A percentile compares a stretch with the other conserved stretches of the same genome.
Conservation (phyloP, 345 rosid genomes). For the Eucalyptus curtisii region DNA sequence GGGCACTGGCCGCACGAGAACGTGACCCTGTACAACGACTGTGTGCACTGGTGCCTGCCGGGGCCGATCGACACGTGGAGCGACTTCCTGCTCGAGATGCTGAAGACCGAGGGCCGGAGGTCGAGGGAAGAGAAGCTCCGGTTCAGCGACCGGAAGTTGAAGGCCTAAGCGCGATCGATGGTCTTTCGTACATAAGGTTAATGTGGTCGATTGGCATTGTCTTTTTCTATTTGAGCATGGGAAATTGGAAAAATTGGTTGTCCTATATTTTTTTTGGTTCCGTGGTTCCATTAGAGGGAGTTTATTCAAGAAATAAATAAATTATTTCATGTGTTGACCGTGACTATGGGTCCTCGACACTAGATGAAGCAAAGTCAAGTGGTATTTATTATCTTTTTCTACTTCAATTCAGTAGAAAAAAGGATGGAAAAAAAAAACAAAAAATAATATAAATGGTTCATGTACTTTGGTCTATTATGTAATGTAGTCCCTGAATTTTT, state of each 20-base stretch:
- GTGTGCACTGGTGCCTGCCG: constrained; percentile 94
- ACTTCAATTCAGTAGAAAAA: neutral
- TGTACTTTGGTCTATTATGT: no score
- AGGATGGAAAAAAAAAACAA: no score
- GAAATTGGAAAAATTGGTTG: neutral
- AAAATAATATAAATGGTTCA: no score
- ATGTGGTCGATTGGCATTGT: neutral
- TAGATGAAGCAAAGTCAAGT: neutral
- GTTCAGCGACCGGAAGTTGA: constrained; percentile 1
- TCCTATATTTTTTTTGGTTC: neutral
- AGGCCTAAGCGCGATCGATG: neutral
- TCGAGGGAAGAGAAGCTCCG: constrained; percentile 9
- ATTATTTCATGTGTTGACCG: neutral
- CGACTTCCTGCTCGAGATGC: constrained; percentile 70
- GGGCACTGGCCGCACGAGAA: constrained; percentile 62
- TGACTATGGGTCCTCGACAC: neutral
- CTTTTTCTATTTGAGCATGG: neutral
- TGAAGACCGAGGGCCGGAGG: constrained; percentile 52
- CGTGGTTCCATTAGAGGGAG: neutral
- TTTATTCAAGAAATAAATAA: neutral
- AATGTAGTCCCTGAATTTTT: no score
- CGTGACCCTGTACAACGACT: constrained; percentile 64
- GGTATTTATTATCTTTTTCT: neutral
- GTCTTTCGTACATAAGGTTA: neutral
- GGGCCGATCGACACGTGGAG: constrained; percentile 78